These are phyloP conservation scores for Metschnikowia proteae DNA, from an alignment of 805 yeast genomes.

Conservation along the genomic window DNA sequence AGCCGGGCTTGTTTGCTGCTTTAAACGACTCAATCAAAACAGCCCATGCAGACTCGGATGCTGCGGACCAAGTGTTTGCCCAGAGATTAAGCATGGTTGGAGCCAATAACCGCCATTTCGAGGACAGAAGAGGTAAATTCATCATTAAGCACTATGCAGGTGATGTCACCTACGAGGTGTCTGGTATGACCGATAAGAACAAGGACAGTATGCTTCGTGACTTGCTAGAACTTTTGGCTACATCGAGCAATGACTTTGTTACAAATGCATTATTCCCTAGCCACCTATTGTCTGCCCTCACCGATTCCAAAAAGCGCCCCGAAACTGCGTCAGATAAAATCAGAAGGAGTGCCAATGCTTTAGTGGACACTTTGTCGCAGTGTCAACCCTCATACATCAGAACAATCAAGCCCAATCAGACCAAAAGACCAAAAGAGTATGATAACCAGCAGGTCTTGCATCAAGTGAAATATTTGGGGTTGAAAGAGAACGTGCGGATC, in stretches of 20 bases:
- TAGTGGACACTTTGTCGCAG: conserved; percentile 83
- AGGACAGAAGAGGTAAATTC: conserved; percentile 81
- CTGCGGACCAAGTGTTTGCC: conserved; percentile 95
- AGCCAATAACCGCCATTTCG: conserved; percentile 79
- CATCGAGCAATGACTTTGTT: conserved; percentile 68
- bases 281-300: conserved; percentile 28
- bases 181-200: conserved; percentile 92
- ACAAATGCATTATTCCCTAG: conserved; percentile 48
- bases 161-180: conserved; percentile 89
- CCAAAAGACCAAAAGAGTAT: conserved; percentile 84
- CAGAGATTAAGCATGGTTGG: conserved; percentile 83
- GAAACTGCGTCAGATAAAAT: conserved; percentile 97
- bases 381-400: conserved; percentile 96
- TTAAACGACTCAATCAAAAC: conserved; percentile 96
- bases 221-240: conserved; percentile 69
- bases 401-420: conserved; percentile 95
- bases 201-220: conserved; percentile 92
- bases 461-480: conserved; percentile 91
- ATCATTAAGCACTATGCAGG: conserved; percentile 97
- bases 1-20: conserved; percentile 92
- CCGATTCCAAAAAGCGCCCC: conserved; percentile 71
- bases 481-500: conserved; percentile 94
- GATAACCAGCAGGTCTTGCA: conserved; percentile 88
- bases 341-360: conserved; percentile 82
- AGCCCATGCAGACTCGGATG: conserved; percentile 95